Evolutionary conservation across 208 protist species (phyloP), one percentile per base, ranked within the genome.

Genomic region (Novymonas esmeraldas): DNA sequence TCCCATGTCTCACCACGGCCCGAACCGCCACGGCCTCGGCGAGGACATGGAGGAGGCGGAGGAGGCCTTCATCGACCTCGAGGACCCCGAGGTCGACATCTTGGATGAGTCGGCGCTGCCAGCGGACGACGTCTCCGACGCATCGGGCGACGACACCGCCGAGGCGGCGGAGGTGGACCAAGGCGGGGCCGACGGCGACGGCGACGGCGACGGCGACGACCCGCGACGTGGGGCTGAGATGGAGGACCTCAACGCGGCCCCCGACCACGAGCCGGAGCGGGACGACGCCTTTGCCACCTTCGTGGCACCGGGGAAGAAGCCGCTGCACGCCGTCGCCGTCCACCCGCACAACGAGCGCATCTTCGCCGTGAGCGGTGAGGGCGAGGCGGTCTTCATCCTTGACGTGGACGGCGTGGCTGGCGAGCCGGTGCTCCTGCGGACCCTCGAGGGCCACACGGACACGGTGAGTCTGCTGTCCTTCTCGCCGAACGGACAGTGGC

Each of bases 1-100:
- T 38, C 3, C 1, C 42, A 79, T 77, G 65, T 58, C 65, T 29
- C 55, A 58, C 56, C 65, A 58, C 64, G 39, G 41, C n/a, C 26
- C 31, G 2, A 55, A 65, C 42, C 60, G 50, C 48, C 57, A 73
- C n/a, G 56, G 69, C 20, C 50, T 72, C 48, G 64, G 39, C 10
- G 60, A 72, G 33, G 75, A 79, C 24, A 64, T 62, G 14, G 72
- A 84, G 28, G 85, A 92, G 46, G 84, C 76, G 29, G 78, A 89
- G 29, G 82, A 81, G n/a, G 91, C 71, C 14, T 92, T 94, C 65
- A 79, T 94, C 58, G 84, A 94, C 59, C 78, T 96, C n/a, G 82
- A 94, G 10, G 91, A 96, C 64, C 88, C 91, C 3, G 73, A 89
- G 52, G 68, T 92, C 20, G 86, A 92, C 38, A 84, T 94, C 29